Evolutionary conservation across 2,329 filamentous ascomycete genomes (phyloP).

Genomic region (Aspergillus sp.): DNA sequence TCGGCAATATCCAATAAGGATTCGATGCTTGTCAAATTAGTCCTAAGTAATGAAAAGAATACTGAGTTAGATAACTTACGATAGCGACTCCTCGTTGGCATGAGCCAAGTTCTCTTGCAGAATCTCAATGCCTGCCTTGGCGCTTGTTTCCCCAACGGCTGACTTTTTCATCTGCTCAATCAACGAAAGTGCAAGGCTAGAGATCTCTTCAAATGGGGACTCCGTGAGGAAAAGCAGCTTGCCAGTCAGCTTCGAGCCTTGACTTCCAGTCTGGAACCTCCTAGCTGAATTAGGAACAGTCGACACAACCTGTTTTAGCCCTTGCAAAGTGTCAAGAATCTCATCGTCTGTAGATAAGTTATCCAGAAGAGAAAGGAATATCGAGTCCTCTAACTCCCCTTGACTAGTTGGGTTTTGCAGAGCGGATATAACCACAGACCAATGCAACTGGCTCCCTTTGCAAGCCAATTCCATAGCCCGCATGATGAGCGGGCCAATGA

Average conservation of each 20-base stretch:
- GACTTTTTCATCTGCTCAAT: constrained; percentile 33
- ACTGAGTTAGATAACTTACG: constrained; percentile 34
- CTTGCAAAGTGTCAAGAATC: constrained; percentile 39
- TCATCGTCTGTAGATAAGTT: constrained; percentile 40
- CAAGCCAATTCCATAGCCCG: constrained; percentile 37
- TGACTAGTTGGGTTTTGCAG: constrained; percentile 39
- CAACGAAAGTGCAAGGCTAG: constrained; percentile 41
- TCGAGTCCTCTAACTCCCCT: constrained; percentile 31
- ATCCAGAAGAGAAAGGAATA: constrained; percentile 42
- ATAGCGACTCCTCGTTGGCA: constrained; percentile 44
- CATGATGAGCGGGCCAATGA: constrained; percentile 36
- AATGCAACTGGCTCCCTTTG: constrained; percentile 35
- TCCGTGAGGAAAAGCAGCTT: constrained; percentile 55
- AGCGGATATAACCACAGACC: constrained; percentile 40
- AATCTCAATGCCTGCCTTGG: constrained; percentile 51
- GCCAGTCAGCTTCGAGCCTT: constrained; percentile 53
- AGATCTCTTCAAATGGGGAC: constrained; percentile 52
- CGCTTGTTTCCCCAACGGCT: constrained; percentile 40
- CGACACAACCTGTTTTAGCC: constrained; percentile 46
- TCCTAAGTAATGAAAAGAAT: background rate
- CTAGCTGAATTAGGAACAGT: constrained; percentile 42
- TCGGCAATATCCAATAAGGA: constrained; percentile 56
- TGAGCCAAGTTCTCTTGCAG: constrained; percentile 52
- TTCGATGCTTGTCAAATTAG: constrained; percentile 49
- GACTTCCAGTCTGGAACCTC: constrained; percentile 42